Evolutionary conservation across 768 basidiomycete genomes (phyloP), one percentile per base, ranked within the genome.

Genomic region (Sporobolomyces phaffii): DNA sequence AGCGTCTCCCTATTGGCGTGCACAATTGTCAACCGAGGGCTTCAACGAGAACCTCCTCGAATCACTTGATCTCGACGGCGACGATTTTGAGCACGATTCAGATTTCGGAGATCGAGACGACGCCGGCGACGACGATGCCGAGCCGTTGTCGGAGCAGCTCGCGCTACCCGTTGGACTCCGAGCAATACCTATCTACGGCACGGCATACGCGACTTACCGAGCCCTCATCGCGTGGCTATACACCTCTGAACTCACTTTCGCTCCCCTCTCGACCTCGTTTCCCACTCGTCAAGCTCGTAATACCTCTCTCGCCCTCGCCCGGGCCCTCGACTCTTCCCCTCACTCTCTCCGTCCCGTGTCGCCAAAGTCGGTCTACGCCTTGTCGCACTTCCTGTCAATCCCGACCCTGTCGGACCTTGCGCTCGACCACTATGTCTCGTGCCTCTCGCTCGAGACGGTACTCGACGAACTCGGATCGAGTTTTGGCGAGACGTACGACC

Each of bases 371-470:
- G 31, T 68, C 15, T 68, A 63, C 51, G 40, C 36, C 49, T 61
- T 68, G 50, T 43, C 67, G 2, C 67, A 68, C 31, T 63, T 68
- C 50, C 67, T 68, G 34, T 62, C 62, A 29, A 63, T 60, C 17
- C 56, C 48, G 5, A 20, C 40, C 0, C 50, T 63, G 5, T 6
- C 18, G 0, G 1, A 11, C 0, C 41, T 33, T 33, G 43, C 50
- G 14, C 61, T 68, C 56, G 28, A 47, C 2, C 60, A 47, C 15
- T 50, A 62, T 20, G 1, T 22, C 1, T 24, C 28, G 4, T 24
- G 15, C 5, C 43, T 67, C 13, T 36, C 45, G 18, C 13, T 15
- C 29, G 48, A 44, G 3, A 52, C 41, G 33, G 43, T 52, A 18
- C 45, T 44, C 10, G 24, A 29, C 24, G 65, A 67, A 41, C 47